Evolutionary conservation across 2,329 filamentous ascomycete species (phyloP).

Genomic region (Phialophora verrucosa): DNA sequence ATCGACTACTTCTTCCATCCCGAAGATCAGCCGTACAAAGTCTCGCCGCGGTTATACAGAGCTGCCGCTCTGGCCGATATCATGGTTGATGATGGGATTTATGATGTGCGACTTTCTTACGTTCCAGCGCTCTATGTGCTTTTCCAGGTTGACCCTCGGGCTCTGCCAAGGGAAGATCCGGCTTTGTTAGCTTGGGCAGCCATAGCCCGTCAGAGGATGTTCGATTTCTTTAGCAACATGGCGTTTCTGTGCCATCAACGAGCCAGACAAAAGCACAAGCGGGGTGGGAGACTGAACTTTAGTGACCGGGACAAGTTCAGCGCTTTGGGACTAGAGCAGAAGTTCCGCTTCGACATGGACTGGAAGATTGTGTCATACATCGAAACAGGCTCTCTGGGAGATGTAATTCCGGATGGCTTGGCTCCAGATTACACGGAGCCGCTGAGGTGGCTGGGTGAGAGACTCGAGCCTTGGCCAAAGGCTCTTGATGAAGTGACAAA

Average conservation of each 20-base stretch:
- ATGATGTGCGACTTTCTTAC: neutral
- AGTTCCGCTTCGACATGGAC: conserved; percentile 18
- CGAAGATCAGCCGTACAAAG: conserved; percentile 17
- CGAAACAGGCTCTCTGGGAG: conserved; percentile 4
- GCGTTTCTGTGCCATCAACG: neutral
- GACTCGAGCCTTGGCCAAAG: conserved; percentile 7
- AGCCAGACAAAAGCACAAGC: neutral
- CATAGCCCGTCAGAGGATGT: conserved; percentile 4
- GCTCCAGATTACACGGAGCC: conserved; percentile 14
- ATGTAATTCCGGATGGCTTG: neutral
- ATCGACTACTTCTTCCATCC: conserved; percentile 17
- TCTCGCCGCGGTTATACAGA: conserved; percentile 20
- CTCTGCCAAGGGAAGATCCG: conserved; percentile 15
- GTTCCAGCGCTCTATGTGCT: conserved; percentile 14
- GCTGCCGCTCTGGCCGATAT: conserved; percentile 15
- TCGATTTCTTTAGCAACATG: conserved; percentile 1
- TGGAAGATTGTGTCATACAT: conserved; percentile 9
- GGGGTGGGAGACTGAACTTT: conserved; percentile 1
- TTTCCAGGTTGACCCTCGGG: conserved; percentile 15
- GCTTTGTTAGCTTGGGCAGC: conserved; percentile 14
- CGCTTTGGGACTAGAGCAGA: conserved; percentile 5
- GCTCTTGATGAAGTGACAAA: conserved; percentile 11
- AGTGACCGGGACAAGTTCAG: conserved; percentile 1
- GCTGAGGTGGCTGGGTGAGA: conserved; percentile 16
- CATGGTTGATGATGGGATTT: neutral